Percentiles rank a stretch among this genome's conserved stretches.
Evolutionary conservation across 768 basidiomycete species (phyloP).

Genomic region (Phanerodontia chrysosporium): DNA sequence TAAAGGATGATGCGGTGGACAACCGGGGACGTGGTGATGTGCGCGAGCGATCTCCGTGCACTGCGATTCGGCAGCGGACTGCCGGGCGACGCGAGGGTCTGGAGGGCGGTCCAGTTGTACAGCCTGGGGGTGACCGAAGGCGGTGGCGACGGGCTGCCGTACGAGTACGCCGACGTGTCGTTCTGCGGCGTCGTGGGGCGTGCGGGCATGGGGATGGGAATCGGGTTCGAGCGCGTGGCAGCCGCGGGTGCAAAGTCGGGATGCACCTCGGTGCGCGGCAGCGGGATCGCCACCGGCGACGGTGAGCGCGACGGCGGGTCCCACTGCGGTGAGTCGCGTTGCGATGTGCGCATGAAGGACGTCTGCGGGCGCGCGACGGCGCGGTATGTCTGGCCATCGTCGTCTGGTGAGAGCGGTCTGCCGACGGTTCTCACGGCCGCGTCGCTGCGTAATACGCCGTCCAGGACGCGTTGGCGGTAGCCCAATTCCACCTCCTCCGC

Average conservation of each 20-base stretch:
- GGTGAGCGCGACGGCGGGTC: conserved; percentile 7
- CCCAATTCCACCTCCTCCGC: conserved; percentile 14
- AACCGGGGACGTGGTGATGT: conserved; percentile 38
- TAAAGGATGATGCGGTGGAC: not conserved
- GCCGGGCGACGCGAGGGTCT: not conserved
- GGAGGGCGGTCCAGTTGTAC: conserved; percentile 43
- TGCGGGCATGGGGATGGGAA: conserved; percentile 8
- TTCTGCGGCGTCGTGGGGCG: conserved; percentile 31
- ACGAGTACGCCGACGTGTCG: conserved; percentile 21
- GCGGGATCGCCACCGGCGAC: not conserved
- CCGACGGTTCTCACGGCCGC: not conserved
- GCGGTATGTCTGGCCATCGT: conserved; percentile 6
- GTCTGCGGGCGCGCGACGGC: conserved; percentile 1
- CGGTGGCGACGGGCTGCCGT: conserved; percentile 45
- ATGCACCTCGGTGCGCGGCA: conserved; percentile 2
- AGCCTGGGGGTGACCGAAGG: conserved; percentile 53
- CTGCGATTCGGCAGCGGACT: conserved; percentile 53
- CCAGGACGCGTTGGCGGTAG: not conserved
- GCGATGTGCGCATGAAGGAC: conserved; percentile 3
- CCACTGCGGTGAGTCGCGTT: not conserved
- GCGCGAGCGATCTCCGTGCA: conserved; percentile 57
- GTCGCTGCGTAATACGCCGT: not conserved
- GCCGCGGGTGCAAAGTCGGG: conserved; percentile 7
- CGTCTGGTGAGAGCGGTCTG: not conserved
- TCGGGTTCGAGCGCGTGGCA: conserved; percentile 4